Conservation (phyloP, 306 rosid genomes). For the Fagus sylvatica region DNA sequence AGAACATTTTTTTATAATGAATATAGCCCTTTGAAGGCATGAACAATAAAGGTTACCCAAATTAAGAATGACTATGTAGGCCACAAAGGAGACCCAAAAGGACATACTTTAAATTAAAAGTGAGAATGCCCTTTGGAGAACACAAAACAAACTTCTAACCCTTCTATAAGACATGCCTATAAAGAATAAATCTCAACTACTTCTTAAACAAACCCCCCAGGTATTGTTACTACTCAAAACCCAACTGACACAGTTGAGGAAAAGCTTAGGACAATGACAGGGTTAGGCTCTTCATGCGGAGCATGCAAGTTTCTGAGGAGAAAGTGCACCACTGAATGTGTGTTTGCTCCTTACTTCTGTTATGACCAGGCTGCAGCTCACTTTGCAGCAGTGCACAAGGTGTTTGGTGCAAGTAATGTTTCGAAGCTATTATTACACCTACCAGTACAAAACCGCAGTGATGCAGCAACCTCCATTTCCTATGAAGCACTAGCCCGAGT, state of each 20-base stretch:
- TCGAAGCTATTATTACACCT: conserved; percentile 67
- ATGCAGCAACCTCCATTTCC: conserved; percentile 75
- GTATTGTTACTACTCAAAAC: conserved; percentile 20
- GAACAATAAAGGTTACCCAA: conserved; percentile 51
- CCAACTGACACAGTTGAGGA: conserved; percentile 27
- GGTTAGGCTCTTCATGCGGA: conserved; percentile 78
- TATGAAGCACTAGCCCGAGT: conserved; percentile 83
- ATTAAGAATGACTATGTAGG: conserved; percentile 65
- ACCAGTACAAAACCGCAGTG: conserved; percentile 63
- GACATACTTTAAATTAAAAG: conserved; percentile 33
- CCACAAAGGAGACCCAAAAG: conserved; percentile 77
- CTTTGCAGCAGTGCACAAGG: conserved; percentile 82
- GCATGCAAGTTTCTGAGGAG: conserved; percentile 89
- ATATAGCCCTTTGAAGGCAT: conserved; percentile 41
- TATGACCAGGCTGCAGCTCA: conserved; percentile 73
- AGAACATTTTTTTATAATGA: conserved; percentile 22
- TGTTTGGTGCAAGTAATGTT: conserved; percentile 85
- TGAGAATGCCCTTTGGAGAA: conserved; percentile 46
- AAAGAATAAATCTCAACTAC: conserved; percentile 51
- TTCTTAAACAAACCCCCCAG: conserved; percentile 27
- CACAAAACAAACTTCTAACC: conserved; percentile 30
- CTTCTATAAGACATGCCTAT: conserved; percentile 49
- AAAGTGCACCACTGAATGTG: conserved; percentile 66
- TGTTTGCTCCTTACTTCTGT: conserved; percentile 80
- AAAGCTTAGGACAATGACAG: conserved; percentile 54